phyloP scores from a whole-genome alignment of 2,329 filamentous ascomycete species.

The Hyphodiscus sp. region DNA sequence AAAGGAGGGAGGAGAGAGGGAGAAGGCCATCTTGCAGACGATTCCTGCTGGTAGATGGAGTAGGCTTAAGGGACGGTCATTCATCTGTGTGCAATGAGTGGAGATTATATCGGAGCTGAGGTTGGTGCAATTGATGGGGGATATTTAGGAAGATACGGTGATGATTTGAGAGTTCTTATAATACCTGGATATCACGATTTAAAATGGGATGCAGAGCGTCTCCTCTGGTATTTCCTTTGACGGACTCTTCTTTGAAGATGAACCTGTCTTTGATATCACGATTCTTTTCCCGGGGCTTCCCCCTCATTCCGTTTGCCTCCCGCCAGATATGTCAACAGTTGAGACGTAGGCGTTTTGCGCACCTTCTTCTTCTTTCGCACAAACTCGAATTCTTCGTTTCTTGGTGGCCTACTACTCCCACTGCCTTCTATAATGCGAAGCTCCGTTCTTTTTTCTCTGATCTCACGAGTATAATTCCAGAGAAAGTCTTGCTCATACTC shows the following conservation, averaged over 20 bases:
- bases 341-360: too few species aligned
- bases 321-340: too few species aligned
- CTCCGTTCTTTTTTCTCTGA: too few species aligned
- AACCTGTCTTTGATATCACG: too few species aligned
- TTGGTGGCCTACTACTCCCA: too few species aligned
- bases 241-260: too few species aligned
- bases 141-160: background rate
- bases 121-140: background rate
- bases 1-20: slow-evolving; percentile 60
- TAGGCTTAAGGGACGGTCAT: slow-evolving; percentile 67
- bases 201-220: background rate
- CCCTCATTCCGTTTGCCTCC: too few species aligned
- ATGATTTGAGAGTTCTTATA: background rate
- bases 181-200: background rate
- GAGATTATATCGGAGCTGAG: slow-evolving; percentile 10
- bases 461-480: background rate
- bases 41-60: slow-evolving; percentile 82
- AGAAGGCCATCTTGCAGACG: slow-evolving; percentile 63
- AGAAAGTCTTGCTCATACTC: background rate
- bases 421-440: too few species aligned
- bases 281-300: too few species aligned
- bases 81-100: slow-evolving; percentile 43
- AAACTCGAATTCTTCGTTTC: too few species aligned
- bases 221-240: too few species aligned
- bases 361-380: too few species aligned